Conservation (phyloP, 1,284 basidiomycete genomes). For the Mycosarcoma mackinlayi region DNA sequence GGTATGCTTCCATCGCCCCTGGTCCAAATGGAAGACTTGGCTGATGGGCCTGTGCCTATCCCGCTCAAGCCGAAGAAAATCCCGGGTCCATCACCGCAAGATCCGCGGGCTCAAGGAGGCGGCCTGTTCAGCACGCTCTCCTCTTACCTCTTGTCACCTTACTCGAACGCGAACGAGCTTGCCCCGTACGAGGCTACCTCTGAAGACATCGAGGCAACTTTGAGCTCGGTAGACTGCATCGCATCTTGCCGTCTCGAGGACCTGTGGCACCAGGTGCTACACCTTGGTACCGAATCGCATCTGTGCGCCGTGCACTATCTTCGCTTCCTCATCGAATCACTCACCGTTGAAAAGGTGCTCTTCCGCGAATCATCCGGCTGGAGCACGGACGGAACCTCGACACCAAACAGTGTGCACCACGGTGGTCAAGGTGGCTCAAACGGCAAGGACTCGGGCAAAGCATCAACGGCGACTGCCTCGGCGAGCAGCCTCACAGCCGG, state of each 20-base stretch:
- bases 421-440: conserved; percentile 1
- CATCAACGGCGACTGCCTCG: no score
- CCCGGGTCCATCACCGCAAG: conserved; percentile 86
- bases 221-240: conserved; percentile 95
- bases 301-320: conserved; percentile 84
- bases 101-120: conserved; percentile 80
- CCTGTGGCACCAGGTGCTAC: conserved; percentile 91
- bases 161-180: conserved; percentile 77
- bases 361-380: conserved; percentile 28
- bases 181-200: conserved; percentile 78
- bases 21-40: conserved; percentile 96
- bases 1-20: conserved; percentile 83
- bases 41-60: conserved; percentile 41
- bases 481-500: conserved; percentile 24
- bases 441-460: conserved; percentile 44
- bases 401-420: conserved; percentile 42
- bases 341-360: conserved; percentile 76
- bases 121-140: conserved; percentile 93
- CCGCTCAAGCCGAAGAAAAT: conserved; percentile 69
- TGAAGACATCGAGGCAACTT: conserved; percentile 89
- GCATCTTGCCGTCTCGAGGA: conserved; percentile 93
- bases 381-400: conserved; percentile 58
- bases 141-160: conserved; percentile 96
- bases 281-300: conserved; percentile 73
- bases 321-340: conserved; percentile 86